Conservation (phyloP, 2,329 filamentous ascomycete species). For the Xylaria sp. region DNA sequence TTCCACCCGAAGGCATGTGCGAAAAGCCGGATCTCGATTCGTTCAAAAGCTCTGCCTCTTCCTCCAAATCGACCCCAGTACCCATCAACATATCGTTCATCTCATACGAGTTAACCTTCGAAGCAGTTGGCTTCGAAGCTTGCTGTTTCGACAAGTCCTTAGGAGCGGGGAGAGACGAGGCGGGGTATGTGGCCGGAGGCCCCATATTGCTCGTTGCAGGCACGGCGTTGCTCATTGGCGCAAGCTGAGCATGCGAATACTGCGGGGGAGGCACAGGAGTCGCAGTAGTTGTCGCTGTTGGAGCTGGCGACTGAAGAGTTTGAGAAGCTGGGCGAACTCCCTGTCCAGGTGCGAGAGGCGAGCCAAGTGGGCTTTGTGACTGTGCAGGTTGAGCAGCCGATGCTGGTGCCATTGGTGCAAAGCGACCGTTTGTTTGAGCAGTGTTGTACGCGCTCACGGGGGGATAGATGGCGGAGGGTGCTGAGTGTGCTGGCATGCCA, state of each 20-base stretch:
- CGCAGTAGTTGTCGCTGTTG: conserved; percentile 21
- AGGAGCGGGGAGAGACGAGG: conserved; percentile 20
- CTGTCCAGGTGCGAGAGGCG: conserved; percentile 15
- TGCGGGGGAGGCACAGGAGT: conserved; percentile 17
- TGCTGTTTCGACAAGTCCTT: conserved; percentile 40
- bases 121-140: conserved; percentile 57
- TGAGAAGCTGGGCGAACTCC: conserved; percentile 7
- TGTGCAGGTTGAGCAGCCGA: conserved; percentile 10
- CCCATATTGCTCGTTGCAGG: conserved; percentile 32
- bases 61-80: conserved; percentile 79
- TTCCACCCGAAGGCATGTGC: conserved; percentile 50
- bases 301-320: conserved; percentile 8
- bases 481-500: conserved; percentile 26
- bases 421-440: conserved; percentile 27
- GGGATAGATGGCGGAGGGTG: conserved; percentile 15
- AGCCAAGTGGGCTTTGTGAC: conserved; percentile 8
- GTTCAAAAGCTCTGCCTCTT: conserved; percentile 78
- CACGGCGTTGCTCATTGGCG: conserved; percentile 20
- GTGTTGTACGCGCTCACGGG: conserved; percentile 33
- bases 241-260: conserved; percentile 30
- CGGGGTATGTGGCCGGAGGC: conserved; percentile 26
- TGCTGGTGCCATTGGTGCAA: conserved; percentile 16
- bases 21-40: conserved; percentile 52
- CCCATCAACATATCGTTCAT: conserved; percentile 77
- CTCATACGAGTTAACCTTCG: conserved; percentile 63